Evolutionary conservation across 495 filamentous ascomycete genomes (phyloP), one percentile per base, ranked within the genome.

Genomic region (Penicillium parvum): DNA sequence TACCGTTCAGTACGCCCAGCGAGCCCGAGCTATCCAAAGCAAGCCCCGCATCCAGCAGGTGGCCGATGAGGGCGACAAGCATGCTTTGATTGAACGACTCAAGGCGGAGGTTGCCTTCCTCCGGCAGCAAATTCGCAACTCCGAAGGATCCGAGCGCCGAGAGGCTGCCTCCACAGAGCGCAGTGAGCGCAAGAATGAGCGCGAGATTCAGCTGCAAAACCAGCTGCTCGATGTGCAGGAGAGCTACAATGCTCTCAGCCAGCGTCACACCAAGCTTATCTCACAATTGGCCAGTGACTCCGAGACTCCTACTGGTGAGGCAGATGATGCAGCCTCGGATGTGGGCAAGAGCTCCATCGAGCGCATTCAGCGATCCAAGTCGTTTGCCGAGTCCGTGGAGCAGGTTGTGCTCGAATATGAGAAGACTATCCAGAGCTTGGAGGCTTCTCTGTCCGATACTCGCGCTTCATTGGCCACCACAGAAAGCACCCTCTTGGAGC

Each of bases 361-460:
- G 60, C 75, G 94, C 43, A 70, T 97, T 43, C 94, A 96, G 56
- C 82, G 91, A 12, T 97, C 92, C 12, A 92, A 90, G 53, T 90
- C 87, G 7, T 96, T 97, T 64, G 89, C 91, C 6, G 82, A 92
- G 62, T 90, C 90, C 29, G 90, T 96, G 20, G 94, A 99, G 55
- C 85, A 92, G 58, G 88, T 99, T 28, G 88, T 99, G 11, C 68
- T 97, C 12, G 92, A 99, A 58, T 99, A 99, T 60, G 92, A 99
- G 54, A 96, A 95, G 76, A 99, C 92, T 0, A 97, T 99, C 45
- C 88, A 96, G 60, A 85, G 76, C 51, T 78, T 99, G 18, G 94
- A 99, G 68, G 79, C 88, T 28, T 94, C 90, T 1, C 78, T 99
- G 10, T 89, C 94, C 1, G 92, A 82, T 56, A 97, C 94, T 6